Evolutionary conservation across 75 land plant species (phyloP).

Genomic region (Cryptomeria japonica): DNA sequence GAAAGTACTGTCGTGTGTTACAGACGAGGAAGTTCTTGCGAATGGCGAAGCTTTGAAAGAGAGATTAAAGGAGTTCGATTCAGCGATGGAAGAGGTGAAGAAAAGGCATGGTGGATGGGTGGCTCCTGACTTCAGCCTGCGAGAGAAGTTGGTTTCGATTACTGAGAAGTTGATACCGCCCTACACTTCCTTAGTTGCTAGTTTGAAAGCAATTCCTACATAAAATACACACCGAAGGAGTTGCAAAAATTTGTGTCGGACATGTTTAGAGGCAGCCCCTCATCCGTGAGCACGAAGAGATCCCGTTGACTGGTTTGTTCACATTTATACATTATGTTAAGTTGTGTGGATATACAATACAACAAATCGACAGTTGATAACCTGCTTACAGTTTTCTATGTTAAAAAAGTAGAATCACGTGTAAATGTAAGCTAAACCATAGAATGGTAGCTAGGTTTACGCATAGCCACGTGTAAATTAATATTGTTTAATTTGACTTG

Average conservation of each 20-base stretch:
- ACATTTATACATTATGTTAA: no score
- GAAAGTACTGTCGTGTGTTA: slow-evolving; percentile 29
- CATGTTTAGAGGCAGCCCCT: slow-evolving; percentile 57
- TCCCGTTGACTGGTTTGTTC: not conserved
- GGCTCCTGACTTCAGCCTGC: not conserved
- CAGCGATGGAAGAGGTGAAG: slow-evolving; percentile 70
- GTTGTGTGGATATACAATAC: no score
- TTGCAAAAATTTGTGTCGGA: slow-evolving; percentile 57
- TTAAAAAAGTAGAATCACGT: no score
- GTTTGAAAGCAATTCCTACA: slow-evolving; percentile 62
- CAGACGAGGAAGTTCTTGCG: slow-evolving; percentile 67
- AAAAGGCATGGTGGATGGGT: slow-evolving; percentile 4
- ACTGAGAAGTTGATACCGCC: slow-evolving; percentile 71
- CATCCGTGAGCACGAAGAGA: no score
- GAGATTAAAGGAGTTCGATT: slow-evolving; percentile 71
- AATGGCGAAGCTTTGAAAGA: slow-evolving; percentile 73
- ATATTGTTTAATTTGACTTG: no score
- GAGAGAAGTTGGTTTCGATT: slow-evolving; percentile 74
- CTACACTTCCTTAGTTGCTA: slow-evolving; percentile 63
- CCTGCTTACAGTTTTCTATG: no score
- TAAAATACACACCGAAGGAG: slow-evolving; percentile 76
- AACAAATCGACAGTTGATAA: no score
- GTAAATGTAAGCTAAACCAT: no score
- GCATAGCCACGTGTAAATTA: no score
- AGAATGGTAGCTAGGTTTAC: no score